Evolutionary conservation across 2,329 filamentous ascomycete species (phyloP).

Genomic region (Sporothrix luriei): DNA sequence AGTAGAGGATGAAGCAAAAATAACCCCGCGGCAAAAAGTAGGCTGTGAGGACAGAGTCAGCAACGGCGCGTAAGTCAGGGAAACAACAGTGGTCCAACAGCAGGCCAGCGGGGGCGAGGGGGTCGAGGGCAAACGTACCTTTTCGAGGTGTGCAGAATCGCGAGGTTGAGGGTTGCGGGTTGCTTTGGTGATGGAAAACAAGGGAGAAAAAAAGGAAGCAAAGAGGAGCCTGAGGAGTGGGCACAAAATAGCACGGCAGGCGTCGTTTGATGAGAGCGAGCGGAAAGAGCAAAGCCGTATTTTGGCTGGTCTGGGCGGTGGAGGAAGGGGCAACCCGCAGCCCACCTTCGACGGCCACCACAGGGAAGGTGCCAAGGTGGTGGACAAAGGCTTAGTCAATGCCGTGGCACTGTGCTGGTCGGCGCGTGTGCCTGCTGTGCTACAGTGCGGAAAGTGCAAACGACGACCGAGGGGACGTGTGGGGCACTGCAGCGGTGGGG

Average conservation of each 20-base stretch:
- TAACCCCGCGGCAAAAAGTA: constrained; percentile 24
- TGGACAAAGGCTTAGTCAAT: background rate
- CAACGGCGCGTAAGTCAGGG: constrained; percentile 8
- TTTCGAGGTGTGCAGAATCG: constrained; percentile 25
- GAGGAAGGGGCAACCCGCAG: constrained; percentile 33
- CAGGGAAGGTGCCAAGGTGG: constrained; percentile 3
- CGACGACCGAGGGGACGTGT: constrained; percentile 21
- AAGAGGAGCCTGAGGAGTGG: constrained; percentile 27
- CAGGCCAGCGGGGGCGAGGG: background rate
- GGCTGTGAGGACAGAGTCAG: constrained; percentile 21
- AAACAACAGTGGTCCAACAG: constrained; percentile 1
- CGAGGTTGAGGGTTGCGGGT: constrained; percentile 32
- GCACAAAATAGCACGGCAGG: constrained; percentile 26
- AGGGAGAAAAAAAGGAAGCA: constrained; percentile 25
- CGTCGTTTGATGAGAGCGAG: constrained; percentile 30
- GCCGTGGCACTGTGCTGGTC: constrained; percentile 17
- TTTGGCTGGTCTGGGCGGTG: constrained; percentile 22
- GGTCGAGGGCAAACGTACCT: constrained; percentile 17
- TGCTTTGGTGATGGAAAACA: constrained; percentile 33
- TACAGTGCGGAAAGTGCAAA: constrained; percentile 12
- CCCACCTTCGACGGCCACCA: background rate
- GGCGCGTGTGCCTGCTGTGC: background rate
- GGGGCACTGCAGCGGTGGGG: constrained; percentile 32
- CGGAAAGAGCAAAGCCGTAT: constrained; percentile 29
- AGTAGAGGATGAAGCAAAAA: background rate